A percentile compares a stretch with the other conserved stretches of the same genome.
phyloP scores from a whole-genome alignment of 129 eudicot species.

The Ambrosia trifida region DNA sequence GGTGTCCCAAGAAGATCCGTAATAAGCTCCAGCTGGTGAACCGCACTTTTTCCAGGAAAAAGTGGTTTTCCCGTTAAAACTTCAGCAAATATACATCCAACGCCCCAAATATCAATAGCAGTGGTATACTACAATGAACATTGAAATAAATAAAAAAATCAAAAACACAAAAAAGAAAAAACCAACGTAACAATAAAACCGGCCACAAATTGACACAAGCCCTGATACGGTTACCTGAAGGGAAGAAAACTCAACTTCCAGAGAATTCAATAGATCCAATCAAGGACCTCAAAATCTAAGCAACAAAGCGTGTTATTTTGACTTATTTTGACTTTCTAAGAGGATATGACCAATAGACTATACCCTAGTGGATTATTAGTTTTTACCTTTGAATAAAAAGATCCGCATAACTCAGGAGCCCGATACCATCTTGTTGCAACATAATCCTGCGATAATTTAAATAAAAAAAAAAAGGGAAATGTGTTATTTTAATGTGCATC shows the following conservation, averaged over 20 bases:
- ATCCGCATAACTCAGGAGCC: slow-evolving; percentile 93
- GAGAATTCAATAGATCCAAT: slow-evolving; percentile 30
- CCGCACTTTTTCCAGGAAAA: slow-evolving; percentile 67
- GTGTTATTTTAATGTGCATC: not conserved
- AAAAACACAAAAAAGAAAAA: not conserved
- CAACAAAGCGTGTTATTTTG: slow-evolving; percentile 7
- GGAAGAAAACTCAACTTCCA: slow-evolving; percentile 32
- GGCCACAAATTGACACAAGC: slow-evolving; percentile 5
- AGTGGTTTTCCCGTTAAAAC: slow-evolving; percentile 63
- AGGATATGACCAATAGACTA: not conserved
- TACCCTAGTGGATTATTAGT: slow-evolving; percentile 5
- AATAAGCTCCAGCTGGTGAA: slow-evolving; percentile 45
- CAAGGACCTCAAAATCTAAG: slow-evolving; percentile 29
- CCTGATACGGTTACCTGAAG: slow-evolving; percentile 23
- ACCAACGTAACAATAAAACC: slow-evolving; percentile 4
- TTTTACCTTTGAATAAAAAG: slow-evolving; percentile 81
- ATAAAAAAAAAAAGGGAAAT: not conserved
- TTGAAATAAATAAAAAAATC: not conserved
- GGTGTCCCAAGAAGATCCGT: slow-evolving; percentile 57
- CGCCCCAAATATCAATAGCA: slow-evolving; percentile 69
- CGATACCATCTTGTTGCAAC: slow-evolving; percentile 96
- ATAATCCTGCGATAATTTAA: slow-evolving; percentile 52
- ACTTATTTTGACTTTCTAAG: slow-evolving; percentile 6
- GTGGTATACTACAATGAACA: slow-evolving; percentile 53
- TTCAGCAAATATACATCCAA: slow-evolving; percentile 73